Percentiles rank a stretch among this genome's conserved stretches.
phyloP scores from a whole-genome alignment of 768 basidiomycete genomes.

The Ephemerocybe angulata region DNA sequence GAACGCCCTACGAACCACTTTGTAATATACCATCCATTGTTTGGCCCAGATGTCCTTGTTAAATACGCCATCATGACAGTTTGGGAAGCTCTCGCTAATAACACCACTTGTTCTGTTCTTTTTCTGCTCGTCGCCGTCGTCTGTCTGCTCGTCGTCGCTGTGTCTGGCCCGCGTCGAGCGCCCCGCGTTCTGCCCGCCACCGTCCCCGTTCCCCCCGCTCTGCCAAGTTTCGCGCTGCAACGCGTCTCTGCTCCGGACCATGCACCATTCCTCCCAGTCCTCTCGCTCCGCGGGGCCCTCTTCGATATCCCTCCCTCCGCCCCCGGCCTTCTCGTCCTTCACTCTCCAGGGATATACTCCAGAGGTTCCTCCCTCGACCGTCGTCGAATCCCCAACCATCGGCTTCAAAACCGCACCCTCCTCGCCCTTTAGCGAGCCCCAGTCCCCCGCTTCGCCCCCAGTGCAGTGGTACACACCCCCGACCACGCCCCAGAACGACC shows the following conservation, averaged over 20 bases:
- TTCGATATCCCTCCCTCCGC: conserved; percentile 35
- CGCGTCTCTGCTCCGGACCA: conserved; percentile 5
- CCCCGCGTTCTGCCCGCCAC: background rate
- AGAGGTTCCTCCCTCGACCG: conserved; percentile 26
- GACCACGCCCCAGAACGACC: conserved; percentile 33
- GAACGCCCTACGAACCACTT: background rate
- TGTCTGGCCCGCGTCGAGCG: background rate
- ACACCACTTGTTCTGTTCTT: background rate
- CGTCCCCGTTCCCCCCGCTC: background rate
- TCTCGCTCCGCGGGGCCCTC: conserved; percentile 17
- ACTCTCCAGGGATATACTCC: conserved; percentile 33
- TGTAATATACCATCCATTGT: background rate
- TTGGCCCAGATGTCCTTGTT: conserved; percentile 4
- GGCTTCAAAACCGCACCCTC: conserved; percentile 48
- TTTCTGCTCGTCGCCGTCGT: background rate
- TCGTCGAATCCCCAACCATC: conserved; percentile 26
- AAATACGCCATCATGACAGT: conserved; percentile 2
- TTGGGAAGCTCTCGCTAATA: background rate
- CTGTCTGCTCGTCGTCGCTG: background rate
- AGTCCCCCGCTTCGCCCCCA: conserved; percentile 24
- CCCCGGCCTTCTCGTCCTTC: conserved; percentile 28
- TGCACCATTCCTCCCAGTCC: conserved; percentile 7
- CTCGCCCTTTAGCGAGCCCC: conserved; percentile 37
- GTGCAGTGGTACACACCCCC: conserved; percentile 34
- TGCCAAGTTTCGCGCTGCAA: background rate